Percentiles rank a stretch among this genome's conserved stretches.
These are phyloP conservation scores for Schizosaccharomyces lindneri DNA, from an alignment of 805 yeast species.

Conservation along the genomic window DNA sequence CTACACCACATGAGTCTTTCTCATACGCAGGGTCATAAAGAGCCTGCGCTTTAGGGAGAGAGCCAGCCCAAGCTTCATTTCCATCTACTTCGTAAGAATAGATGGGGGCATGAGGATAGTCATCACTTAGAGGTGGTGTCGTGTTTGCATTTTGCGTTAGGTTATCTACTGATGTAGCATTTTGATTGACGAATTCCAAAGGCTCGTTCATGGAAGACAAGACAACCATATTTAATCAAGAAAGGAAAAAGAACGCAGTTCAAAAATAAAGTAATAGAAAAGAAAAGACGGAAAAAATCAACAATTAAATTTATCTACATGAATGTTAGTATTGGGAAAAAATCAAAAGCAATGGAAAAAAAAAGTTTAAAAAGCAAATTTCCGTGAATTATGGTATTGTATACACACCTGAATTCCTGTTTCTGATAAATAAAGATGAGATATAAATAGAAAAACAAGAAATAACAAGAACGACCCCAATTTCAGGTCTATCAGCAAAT, in stretches of 20 bases:
- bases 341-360: too few relatives aligned
- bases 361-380: too few relatives aligned
- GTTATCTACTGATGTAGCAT: neutral
- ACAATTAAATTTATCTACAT: too few relatives aligned
- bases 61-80: conserved; percentile 77
- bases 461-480: too few relatives aligned
- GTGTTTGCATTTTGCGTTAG: neutral
- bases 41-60: conserved; percentile 68
- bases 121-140: neutral
- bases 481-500: too few relatives aligned
- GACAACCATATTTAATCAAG: neutral
- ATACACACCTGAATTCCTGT: too few relatives aligned
- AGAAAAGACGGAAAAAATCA: too few relatives aligned
- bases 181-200: neutral
- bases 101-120: conserved; percentile 13
- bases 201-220: neutral
- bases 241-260: neutral
- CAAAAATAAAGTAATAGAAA: neutral
- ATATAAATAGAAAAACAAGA: too few relatives aligned
- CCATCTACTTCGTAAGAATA: conserved; percentile 47
- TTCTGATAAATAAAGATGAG: too few relatives aligned
- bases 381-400: too few relatives aligned
- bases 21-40: conserved; percentile 83
- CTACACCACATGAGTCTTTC: conserved; percentile 97
- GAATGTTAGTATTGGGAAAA: too few relatives aligned